phyloP scores from a whole-genome alignment of 1,284 basidiomycete genomes.

The Phenoliferia sp. region DNA sequence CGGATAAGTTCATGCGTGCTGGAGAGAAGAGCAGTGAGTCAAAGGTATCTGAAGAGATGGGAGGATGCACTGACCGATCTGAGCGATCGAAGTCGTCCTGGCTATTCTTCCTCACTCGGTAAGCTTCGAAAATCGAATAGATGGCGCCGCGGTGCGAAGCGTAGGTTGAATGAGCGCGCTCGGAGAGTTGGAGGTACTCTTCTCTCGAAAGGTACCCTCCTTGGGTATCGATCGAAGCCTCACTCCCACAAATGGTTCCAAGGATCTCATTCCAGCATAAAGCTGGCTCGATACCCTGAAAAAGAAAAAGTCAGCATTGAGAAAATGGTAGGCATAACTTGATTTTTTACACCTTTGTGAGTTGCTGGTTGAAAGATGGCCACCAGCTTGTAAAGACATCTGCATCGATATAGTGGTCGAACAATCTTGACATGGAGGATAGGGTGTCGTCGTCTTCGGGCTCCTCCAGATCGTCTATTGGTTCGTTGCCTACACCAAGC shows the following conservation, averaged over 20 bases:
- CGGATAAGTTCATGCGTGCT: not conserved
- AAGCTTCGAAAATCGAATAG: slow-evolving; percentile 56
- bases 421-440: not conserved
- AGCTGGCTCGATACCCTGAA: slow-evolving; percentile 52
- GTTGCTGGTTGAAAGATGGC: slow-evolving; percentile 57
- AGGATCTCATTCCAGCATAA: slow-evolving; percentile 65
- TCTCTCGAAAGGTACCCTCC: slow-evolving; percentile 48
- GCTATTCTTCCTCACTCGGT: slow-evolving; percentile 48
- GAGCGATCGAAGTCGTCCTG: slow-evolving; percentile 25
- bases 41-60: not conserved
- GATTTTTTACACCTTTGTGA: slow-evolving; percentile 45
- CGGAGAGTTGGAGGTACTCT: slow-evolving; percentile 51
- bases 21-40: not conserved
- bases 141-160: slow-evolving; percentile 50
- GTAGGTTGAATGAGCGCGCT: slow-evolving; percentile 52
- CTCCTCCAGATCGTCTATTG: not conserved
- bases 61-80: not conserved
- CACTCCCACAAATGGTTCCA: slow-evolving; percentile 64
- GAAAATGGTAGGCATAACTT: not conserved
- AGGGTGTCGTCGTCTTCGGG: not conserved
- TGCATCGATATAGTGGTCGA: slow-evolving; percentile 48
- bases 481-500: not conserved
- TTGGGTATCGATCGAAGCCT: slow-evolving; percentile 45
- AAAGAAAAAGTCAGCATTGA: not conserved
- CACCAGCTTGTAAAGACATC: slow-evolving; percentile 53